Evolutionary conservation across 192 early-diverging fungal genomes (phyloP), one percentile per base, ranked within the genome.

Genomic region (Coemansia sp.): DNA sequence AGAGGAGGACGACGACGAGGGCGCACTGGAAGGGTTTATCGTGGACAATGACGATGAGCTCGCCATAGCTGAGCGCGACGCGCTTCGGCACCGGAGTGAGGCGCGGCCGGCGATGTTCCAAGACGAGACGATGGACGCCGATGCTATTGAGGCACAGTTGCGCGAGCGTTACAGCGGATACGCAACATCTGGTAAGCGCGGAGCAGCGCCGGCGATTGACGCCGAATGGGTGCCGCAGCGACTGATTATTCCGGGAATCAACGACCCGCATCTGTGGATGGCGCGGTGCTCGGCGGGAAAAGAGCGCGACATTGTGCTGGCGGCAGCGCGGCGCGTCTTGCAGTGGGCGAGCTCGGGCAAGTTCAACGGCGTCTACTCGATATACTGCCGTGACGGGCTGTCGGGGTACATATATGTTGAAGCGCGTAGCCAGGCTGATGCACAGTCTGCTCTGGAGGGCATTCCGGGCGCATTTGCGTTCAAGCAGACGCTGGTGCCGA

Each of bases 381-480:
- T 83, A 12, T 96, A 95, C 71, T 84, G 83, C 48, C 84, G 94
- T 51, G 94, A 98, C 53, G 87, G 89, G 4, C 71, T 96, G 25
- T 83, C 87, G 49, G 97, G 95, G 2, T 95, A 93, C 73, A 82
- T 99, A 10, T 99, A 99, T 67, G 81, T 99, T 38, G 97, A 99
- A 74, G 89, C 95, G 7, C 65, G 82, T 45, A 85, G 85, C 61
- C 85, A 91, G 54, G 87, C 90, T 2, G 85, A 91, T 61, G 97
- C 96, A 2, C 87, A 89, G 65, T 81, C 76, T 51, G 92, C 90
- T 9, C 68, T 96, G 50, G 85, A 90, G 19, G 87, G 90, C 16
- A 84, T 97, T 29, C 85, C 84, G 57, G 88, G 92, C 57, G 85
- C 94, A 39, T 95, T 90, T 69, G 67, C 75, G 23, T 75, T 77